Percentiles rank a stretch among this genome's conserved stretches.
Evolutionary conservation across 2,329 filamentous ascomycete genomes (phyloP).

Genomic region (Trichoderma simmonsii): DNA sequence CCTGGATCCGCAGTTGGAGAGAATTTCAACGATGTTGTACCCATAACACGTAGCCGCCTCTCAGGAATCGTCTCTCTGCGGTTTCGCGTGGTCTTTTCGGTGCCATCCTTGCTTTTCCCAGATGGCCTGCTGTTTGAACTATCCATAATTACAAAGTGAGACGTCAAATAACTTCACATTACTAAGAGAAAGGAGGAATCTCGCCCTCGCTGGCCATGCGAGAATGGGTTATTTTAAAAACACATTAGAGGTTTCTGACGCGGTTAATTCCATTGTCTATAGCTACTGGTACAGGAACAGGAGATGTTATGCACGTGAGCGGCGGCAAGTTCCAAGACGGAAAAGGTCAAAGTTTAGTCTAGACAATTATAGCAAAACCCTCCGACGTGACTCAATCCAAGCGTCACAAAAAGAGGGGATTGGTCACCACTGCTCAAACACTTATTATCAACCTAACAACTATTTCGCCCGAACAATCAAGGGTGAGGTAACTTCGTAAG

Average conservation of each 20-base stretch:
- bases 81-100: not conserved
- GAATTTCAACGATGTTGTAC: not conserved
- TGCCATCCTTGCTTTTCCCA: not conserved
- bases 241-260: not conserved
- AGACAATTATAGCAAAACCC: not conserved
- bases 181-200: not conserved
- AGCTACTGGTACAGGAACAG: not conserved
- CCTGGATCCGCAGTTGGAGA: not conserved
- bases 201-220: not conserved
- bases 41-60: not conserved
- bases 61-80: not conserved
- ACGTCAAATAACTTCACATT: not conserved
- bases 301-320: not conserved
- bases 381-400: not conserved
- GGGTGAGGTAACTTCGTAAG: not conserved
- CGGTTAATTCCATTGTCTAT: not conserved
- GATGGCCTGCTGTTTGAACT: not conserved
- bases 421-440: not conserved
- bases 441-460: not conserved
- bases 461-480: not conserved
- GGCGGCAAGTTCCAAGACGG: not conserved
- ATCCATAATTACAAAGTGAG: not conserved
- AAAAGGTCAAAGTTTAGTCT: not conserved
- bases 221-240: not conserved
- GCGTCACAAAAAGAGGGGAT: not conserved